phyloP scores from a whole-genome alignment of 1,284 basidiomycete species.

The Omphalotus olearius region DNA sequence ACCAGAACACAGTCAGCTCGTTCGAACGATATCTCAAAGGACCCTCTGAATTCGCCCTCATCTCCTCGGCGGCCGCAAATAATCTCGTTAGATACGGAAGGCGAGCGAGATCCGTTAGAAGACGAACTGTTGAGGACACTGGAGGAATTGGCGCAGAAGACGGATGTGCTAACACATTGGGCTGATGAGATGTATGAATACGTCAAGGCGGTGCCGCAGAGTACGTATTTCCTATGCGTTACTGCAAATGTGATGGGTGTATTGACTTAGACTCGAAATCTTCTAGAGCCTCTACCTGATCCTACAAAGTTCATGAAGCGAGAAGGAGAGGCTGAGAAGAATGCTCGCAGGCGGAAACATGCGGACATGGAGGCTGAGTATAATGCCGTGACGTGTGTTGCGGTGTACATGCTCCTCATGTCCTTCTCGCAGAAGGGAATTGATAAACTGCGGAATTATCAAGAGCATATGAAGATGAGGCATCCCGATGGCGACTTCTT shows the following conservation, averaged over 20 bases:
- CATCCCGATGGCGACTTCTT: constrained; percentile 67
- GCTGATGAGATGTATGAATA: constrained; percentile 90
- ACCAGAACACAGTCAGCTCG: not conserved
- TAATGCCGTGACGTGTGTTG: constrained; percentile 79
- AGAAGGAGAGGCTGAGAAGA: constrained; percentile 69
- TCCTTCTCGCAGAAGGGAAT: constrained; percentile 92
- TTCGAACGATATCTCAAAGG: constrained; percentile 24
- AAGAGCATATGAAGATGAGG: constrained; percentile 75
- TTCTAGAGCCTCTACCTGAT: constrained; percentile 66
- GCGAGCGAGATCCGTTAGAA: constrained; percentile 71
- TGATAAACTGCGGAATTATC: constrained; percentile 63
- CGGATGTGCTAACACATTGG: constrained; percentile 88
- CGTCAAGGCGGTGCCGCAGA: constrained; percentile 73
- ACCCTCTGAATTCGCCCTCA: constrained; percentile 32
- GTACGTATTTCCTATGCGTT: constrained; percentile 37
- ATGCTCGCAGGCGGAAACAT: constrained; percentile 59
- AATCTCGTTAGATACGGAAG: constrained; percentile 38
- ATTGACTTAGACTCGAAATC: not conserved
- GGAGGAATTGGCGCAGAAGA: constrained; percentile 94
- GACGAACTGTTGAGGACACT: constrained; percentile 72
- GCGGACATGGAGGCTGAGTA: constrained; percentile 73
- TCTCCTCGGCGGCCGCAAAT: constrained; percentile 52
- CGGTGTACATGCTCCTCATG: constrained; percentile 92
- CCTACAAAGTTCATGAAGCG: constrained; percentile 65
- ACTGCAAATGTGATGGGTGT: not conserved